phyloP scores from a whole-genome alignment of 345 rosid genomes.

The Populus deltoides region DNA sequence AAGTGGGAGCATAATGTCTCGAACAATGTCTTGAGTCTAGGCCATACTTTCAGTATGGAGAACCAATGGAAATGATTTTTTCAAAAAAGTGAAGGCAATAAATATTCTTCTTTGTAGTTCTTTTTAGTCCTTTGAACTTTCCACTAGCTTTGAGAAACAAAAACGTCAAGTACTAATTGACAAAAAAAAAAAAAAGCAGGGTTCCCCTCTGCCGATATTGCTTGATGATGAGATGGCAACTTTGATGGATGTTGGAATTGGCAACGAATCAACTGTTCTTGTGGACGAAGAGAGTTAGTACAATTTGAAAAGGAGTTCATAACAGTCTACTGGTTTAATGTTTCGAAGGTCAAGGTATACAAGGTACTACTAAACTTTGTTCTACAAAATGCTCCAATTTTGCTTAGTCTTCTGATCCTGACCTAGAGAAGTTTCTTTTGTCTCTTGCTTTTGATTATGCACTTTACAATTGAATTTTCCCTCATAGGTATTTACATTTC shows the following conservation, averaged over 20 bases:
- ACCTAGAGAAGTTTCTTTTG: neutral
- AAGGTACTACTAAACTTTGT: neutral
- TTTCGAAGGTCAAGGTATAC: neutral
- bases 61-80: too few species aligned
- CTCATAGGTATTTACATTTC: neutral
- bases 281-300: slow-evolving; percentile 51
- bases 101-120: neutral
- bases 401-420: neutral
- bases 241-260: slow-evolving; percentile 63
- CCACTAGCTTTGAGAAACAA: neutral
- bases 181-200: slow-evolving; percentile 37
- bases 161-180: neutral
- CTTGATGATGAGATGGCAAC: slow-evolving; percentile 76
- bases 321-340: neutral
- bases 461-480: neutral
- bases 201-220: slow-evolving; percentile 64
- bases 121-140: neutral
- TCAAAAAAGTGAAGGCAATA: too few species aligned
- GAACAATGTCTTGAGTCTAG: too few species aligned
- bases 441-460: neutral
- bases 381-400: neutral
- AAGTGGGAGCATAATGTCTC: too few species aligned
- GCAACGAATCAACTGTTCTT: slow-evolving; percentile 58
- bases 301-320: neutral
- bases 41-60: too few species aligned